Conservation (phyloP, 2,329 filamentous ascomycete species). For the Stagonosporopsis cucurbitacearum region DNA sequence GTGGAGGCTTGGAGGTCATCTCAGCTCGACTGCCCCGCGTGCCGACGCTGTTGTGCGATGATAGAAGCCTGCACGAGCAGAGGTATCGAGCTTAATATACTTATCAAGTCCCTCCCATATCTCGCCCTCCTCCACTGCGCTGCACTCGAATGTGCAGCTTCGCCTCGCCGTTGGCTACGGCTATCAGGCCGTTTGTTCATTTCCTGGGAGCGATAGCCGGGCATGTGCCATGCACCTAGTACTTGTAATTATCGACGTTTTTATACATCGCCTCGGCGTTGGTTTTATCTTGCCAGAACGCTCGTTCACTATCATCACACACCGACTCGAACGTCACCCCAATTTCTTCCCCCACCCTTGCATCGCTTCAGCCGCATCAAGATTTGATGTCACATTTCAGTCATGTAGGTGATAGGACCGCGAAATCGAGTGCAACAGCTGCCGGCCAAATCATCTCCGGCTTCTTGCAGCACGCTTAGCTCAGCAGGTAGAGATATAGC, state of each 20-base stretch:
- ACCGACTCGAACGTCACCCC: not conserved
- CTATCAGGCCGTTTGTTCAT: not conserved
- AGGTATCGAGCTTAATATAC: conserved; percentile 3
- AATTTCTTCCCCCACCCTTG: not conserved
- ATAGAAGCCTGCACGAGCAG: conserved; percentile 3
- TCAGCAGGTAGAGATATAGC: conserved; percentile 6
- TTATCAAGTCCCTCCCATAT: conserved; percentile 1
- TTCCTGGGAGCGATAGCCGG: conserved; percentile 4
- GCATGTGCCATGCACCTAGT: conserved; percentile 4
- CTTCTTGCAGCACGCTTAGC: not conserved
- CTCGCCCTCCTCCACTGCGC: not conserved
- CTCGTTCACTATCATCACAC: not conserved
- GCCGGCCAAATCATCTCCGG: not conserved
- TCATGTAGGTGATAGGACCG: not conserved
- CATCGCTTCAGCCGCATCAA: not conserved
- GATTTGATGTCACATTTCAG: not conserved
- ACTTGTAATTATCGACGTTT: conserved; percentile 16
- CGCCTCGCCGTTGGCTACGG: not conserved
- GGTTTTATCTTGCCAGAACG: not conserved
- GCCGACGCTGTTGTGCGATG: conserved; percentile 14
- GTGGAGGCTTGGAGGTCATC: conserved; percentile 18
- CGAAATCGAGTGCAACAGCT: not conserved
- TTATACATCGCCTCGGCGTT: conserved; percentile 17
- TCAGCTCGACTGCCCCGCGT: conserved; percentile 13
- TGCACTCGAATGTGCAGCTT: not conserved